Percentiles rank a stretch among this genome's conserved stretches.
phyloP scores from a whole-genome alignment of 371 early-diverging fungal genomes.

The Enteropsectra breve region DNA sequence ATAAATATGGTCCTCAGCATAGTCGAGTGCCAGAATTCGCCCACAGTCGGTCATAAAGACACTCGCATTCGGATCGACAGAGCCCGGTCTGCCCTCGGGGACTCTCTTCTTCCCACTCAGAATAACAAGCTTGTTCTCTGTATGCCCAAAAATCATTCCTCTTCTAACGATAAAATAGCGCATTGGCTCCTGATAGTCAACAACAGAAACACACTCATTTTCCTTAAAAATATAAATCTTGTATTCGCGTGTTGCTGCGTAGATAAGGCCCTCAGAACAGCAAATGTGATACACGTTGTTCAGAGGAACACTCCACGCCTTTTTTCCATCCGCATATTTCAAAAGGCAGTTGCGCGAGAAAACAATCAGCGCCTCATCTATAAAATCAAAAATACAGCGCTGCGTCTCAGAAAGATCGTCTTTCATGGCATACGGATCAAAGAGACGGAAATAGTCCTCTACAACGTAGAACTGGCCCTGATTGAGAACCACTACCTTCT shows the following conservation, averaged over 20 bases:
- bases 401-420: neutral
- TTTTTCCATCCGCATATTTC: neutral
- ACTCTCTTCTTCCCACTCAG: too few relatives aligned
- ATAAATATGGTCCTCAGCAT: neutral
- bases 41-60: neutral
- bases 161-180: too few relatives aligned
- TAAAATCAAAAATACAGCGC: conserved; percentile 2
- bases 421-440: conserved; percentile 4
- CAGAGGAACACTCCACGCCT: neutral
- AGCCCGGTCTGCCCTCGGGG: too few relatives aligned
- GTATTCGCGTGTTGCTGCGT: neutral
- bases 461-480: neutral
- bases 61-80: neutral
- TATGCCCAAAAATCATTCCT: too few relatives aligned
- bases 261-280: neutral
- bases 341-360: neutral
- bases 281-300: neutral
- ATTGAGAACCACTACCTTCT: neutral
- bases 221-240: conserved; percentile 2
- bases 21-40: conserved; percentile 3
- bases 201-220: neutral
- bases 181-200: too few relatives aligned
- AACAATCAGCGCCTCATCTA: neutral
- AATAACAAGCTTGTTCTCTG: too few relatives aligned
- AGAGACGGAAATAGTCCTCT: neutral